Evolutionary conservation across 2,329 filamentous ascomycete species (phyloP), one percentile per base, ranked within the genome.

Genomic region (Monilinia fructicola): DNA sequence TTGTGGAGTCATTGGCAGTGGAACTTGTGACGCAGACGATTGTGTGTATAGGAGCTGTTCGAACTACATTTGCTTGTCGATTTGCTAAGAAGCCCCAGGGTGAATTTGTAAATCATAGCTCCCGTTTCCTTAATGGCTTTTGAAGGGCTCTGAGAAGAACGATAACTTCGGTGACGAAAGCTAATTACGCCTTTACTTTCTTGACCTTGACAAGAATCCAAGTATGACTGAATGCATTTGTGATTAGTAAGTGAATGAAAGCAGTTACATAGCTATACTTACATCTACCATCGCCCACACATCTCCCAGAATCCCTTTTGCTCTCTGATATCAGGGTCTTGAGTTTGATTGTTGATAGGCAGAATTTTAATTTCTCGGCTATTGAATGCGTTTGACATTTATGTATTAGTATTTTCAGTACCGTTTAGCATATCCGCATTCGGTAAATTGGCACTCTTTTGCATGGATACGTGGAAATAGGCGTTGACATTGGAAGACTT

Each of bases 1-100:
- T 69, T 97, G 85, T 10, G 94, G 93, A 1, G 93, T 97, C 74
- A 95, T 92, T 11, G 93, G 93, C 48, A 93, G 79, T 14, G 85
- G 82, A 12, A 84, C 80, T 28, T 83, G 81, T 56, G 84, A 84
- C 16, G 81, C 83, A 60, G 75, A 78, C 28, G 71, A 77, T 52
- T 76, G 73, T 21, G 69, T 23, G 50, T 71, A 52, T 73, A 75
- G 10, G 67, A 66, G 52, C 72, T 70, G 61, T 72, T 75, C 7
- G 67, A 66, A 40, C 66, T 66, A 26, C 67, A 62, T 71, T 74
- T 28, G 69, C 62, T 59, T 72, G 69, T 52, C 72, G 69, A 7
- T 70, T 67, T 14, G 74, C 70, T 54, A 87, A 80, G 72, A 84
- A 83, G 42, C 84, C 83, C 84, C 87, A 87, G 11, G 86, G 85